These are phyloP conservation scores for Candida awuae DNA, from an alignment of 805 yeast genomes.

Conservation along the genomic window DNA sequence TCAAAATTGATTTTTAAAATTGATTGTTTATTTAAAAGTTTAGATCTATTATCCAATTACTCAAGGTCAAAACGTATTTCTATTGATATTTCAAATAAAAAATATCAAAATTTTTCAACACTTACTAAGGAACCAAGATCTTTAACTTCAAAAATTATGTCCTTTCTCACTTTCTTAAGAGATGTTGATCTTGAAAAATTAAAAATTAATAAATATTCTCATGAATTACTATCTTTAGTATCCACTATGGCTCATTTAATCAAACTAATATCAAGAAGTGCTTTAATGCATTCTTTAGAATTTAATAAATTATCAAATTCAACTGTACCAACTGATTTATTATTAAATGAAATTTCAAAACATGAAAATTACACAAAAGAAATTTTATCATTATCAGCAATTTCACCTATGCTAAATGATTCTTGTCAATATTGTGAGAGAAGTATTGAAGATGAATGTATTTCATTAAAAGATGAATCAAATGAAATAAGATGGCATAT, in stretches of 20 bases:
- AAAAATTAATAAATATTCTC: slow-evolving; percentile 38
- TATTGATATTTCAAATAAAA: slow-evolving; percentile 14
- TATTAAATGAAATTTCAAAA: slow-evolving; percentile 44
- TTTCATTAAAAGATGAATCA: slow-evolving; percentile 33
- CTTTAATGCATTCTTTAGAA: slow-evolving; percentile 69
- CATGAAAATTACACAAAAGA: slow-evolving; percentile 35
- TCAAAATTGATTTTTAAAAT: slow-evolving; percentile 65
- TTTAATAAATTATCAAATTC: slow-evolving; percentile 51
- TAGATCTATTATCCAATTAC: slow-evolving; percentile 41
- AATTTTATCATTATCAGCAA: slow-evolving; percentile 24
- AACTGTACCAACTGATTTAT: slow-evolving; percentile 54
- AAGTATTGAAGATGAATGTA: slow-evolving; percentile 81
- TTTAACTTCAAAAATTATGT: slow-evolving; percentile 82
- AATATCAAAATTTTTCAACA: slow-evolving; percentile 28
- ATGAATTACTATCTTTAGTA: slow-evolving; percentile 68
- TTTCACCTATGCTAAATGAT: slow-evolving; percentile 62
- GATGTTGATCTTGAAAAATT: slow-evolving; percentile 37
- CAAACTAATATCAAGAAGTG: slow-evolving; percentile 73
- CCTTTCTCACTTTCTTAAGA: slow-evolving; percentile 74
- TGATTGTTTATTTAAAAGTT: slow-evolving; percentile 68
- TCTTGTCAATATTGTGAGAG: slow-evolving; percentile 62
- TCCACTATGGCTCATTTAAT: slow-evolving; percentile 90
- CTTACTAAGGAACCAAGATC: slow-evolving; percentile 67
- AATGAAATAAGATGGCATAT: slow-evolving; percentile 70
- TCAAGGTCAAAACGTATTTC: slow-evolving; percentile 8